These are phyloP conservation scores for Saccharomycopsis sp. DNA, from an alignment of 805 yeast species.

Conservation along the genomic window DNA sequence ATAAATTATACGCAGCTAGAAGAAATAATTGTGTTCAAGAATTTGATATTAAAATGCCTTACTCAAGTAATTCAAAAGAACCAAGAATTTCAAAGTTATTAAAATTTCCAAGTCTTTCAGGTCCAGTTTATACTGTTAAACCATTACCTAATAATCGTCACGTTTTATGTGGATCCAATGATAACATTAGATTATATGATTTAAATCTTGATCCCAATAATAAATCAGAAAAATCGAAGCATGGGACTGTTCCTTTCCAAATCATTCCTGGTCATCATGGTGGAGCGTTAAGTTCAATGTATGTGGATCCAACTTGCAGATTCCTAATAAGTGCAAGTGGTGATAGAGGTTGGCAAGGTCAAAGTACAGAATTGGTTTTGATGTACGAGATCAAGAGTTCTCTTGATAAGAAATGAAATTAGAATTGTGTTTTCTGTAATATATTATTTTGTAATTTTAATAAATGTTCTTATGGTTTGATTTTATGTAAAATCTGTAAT, in stretches of 20 bases:
- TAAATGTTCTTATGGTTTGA: too few relatives aligned
- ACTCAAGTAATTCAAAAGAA: conserved; percentile 24
- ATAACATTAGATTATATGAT: conserved; percentile 83
- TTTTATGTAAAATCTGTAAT: too few relatives aligned
- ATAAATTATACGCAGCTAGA: conserved; percentile 71
- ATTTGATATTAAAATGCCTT: conserved; percentile 51
- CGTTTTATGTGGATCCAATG: conserved; percentile 79
- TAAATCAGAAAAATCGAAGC: background rate
- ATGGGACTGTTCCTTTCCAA: conserved; percentile 54
- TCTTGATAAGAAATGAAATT: too few relatives aligned
- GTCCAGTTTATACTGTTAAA: conserved; percentile 75
- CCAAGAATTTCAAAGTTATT: conserved; percentile 48
- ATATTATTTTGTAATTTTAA: too few relatives aligned
- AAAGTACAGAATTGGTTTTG: conserved; percentile 67
- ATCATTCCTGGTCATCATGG: conserved; percentile 97
- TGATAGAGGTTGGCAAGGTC: conserved; percentile 90
- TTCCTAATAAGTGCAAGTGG: conserved; percentile 90
- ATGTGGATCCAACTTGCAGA: conserved; percentile 78
- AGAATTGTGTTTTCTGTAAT: too few relatives aligned
- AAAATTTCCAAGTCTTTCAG: conserved; percentile 77
- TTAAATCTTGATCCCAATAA: conserved; percentile 34
- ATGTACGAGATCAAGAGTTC: conserved; percentile 58
- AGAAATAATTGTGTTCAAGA: conserved; percentile 84
- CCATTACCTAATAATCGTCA: conserved; percentile 76
- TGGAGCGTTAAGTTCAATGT: conserved; percentile 66